Evolutionary conservation across 2,329 filamentous ascomycete genomes (phyloP), one percentile per base, ranked within the genome.

Genomic region (Stagonosporopsis chrysanthemi): DNA sequence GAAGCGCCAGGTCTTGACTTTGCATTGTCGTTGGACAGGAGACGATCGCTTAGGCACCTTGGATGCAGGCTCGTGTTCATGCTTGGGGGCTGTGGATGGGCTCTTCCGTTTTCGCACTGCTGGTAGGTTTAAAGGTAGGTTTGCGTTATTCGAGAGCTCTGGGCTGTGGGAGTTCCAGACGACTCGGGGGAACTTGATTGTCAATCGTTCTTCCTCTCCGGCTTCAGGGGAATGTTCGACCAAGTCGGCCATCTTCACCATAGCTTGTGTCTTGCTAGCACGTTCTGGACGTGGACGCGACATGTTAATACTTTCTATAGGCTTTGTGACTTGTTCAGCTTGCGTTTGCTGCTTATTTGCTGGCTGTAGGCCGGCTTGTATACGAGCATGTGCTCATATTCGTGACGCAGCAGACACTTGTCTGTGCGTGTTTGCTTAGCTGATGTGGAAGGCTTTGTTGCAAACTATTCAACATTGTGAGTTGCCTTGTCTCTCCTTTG

Each of bases 1-100:
- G 40, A 70, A 70, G 3, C 35, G 40, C 4, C 35, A 57, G 5
- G 67, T 35, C 17, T 54, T 62, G 26, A 54, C 42, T 17, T 68
- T 65, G 57, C 66, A 70, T 6, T 53, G 45, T 9, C 28, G 39
- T 47, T 3, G 47, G 15, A 23, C 11, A n/a, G 2, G 6, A 9
- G 43, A 36, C 6, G 41, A 46, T 8, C 24, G 24, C 14, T 51
- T 36, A 8, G 23, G n/a, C 3, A 8, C 4, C 7, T 17, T 38
- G 6, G 38, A 6, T 1, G 36, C n/a, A 28, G 19, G 14, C 14
- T 40, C n/a, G 14, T 31, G 4, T n/a, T 28, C 26, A 6, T 39
- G 33, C 12, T 29, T 43, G 22, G 31, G 9, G 26, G 24, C 17
- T 19, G 23, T 14, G 19, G 11, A 4, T 23, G 17, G 17, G 2